Percentiles rank a stretch among this genome's conserved stretches.
Evolutionary conservation across 768 basidiomycete species (phyloP).

Genomic region (Rossbeevera mucosa): DNA sequence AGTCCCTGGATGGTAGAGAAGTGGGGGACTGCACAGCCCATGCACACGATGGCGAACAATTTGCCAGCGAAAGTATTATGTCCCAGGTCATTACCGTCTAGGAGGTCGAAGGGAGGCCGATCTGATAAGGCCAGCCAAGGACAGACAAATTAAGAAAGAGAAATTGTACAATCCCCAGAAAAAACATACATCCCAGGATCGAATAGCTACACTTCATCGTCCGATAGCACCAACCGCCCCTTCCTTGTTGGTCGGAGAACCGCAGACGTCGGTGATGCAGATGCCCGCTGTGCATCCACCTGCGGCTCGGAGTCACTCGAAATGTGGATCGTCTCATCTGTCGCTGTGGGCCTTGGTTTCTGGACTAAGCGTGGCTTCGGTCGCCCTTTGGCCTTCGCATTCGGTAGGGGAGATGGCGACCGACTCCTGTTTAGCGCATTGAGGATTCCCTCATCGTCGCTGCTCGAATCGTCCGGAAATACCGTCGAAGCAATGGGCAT

Average conservation of each 20-base stretch:
- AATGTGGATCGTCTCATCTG: conserved; percentile 14
- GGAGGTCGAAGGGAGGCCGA: conserved; percentile 3
- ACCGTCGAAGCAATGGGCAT: conserved; percentile 10
- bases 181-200: conserved; percentile 10
- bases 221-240: conserved; percentile 34
- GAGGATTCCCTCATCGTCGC: conserved; percentile 24
- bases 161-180: conserved; percentile 1
- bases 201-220: conserved; percentile 32
- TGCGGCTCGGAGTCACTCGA: conserved; percentile 20
- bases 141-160: not conserved
- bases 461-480: conserved; percentile 15
- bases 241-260: conserved; percentile 21
- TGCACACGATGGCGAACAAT: not conserved
- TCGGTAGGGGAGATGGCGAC: conserved; percentile 19
- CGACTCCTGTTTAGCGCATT: conserved; percentile 20
- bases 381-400: conserved; percentile 15
- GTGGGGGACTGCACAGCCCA: conserved; percentile 6
- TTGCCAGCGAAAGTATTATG: not conserved
- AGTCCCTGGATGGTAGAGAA: conserved; percentile 1
- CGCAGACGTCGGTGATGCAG: conserved; percentile 1
- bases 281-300: not conserved
- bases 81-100: not conserved
- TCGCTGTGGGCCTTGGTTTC: conserved; percentile 19
- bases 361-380: conserved; percentile 42
- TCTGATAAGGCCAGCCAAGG: conserved; percentile 1